Percentiles rank a stretch among this genome's conserved stretches.
phyloP scores from a whole-genome alignment of 768 basidiomycete species.

The Lactarius trivialis region DNA sequence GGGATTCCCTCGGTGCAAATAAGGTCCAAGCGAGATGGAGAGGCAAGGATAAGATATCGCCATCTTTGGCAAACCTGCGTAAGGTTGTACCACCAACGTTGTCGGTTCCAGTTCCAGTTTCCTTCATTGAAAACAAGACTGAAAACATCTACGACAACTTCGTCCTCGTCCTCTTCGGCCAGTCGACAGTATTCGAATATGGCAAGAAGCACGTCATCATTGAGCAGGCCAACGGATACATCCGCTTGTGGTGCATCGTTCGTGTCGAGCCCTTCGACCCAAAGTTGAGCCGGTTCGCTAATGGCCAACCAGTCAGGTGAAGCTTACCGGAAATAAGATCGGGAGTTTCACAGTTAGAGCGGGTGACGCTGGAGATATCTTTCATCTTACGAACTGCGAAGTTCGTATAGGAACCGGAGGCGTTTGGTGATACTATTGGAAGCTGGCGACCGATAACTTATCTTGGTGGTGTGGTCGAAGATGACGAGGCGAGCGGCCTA shows the following conservation, averaged over 20 bases:
- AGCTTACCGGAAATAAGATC: neutral
- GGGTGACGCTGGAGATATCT: neutral
- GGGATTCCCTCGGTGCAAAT: neutral
- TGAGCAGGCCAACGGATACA: neutral
- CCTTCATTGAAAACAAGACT: neutral
- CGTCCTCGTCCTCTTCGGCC: neutral
- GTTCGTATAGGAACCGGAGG: neutral
- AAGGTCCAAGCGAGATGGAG: neutral
- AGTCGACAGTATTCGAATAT: neutral
- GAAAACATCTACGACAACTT: neutral
- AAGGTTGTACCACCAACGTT: neutral
- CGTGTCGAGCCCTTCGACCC: neutral
- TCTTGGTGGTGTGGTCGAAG: neutral
- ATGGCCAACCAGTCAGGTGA: neutral
- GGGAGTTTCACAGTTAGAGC: neutral
- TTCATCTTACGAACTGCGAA: neutral
- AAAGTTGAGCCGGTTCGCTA: neutral
- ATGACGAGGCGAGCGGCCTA: too few species aligned
- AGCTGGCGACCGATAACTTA: neutral
- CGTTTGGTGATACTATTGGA: neutral
- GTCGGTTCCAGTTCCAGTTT: neutral
- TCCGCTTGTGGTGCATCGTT: neutral
- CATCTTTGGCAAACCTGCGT: neutral
- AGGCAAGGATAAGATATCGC: neutral
- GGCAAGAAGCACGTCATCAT: neutral